phyloP scores from a whole-genome alignment of 208 protist species.

The Crithidia sp. region DNA sequence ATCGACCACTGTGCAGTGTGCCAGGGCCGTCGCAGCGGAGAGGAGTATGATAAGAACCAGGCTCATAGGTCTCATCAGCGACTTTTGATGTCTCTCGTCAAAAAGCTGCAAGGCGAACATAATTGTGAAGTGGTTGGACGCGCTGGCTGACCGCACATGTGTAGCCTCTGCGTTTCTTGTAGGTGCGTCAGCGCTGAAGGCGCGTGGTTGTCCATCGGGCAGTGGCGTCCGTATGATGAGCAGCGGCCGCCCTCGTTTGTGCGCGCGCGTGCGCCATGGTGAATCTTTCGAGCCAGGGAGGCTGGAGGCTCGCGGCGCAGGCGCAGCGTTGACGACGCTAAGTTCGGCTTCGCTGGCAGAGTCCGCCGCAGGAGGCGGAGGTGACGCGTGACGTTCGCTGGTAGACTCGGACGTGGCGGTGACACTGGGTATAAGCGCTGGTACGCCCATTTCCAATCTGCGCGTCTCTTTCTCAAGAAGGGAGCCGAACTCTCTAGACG shows the following conservation, averaged over 20 bases:
- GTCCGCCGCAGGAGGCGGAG: neutral
- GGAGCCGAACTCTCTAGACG: constrained; percentile 31
- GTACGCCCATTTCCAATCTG: constrained; percentile 51
- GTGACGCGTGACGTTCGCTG: neutral
- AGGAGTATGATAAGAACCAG: constrained; percentile 36
- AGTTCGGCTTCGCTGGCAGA: neutral
- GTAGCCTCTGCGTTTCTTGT: neutral
- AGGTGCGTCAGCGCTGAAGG: neutral
- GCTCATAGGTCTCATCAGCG: constrained; percentile 42
- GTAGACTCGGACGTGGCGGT: too few relatives aligned
- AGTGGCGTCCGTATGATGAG: constrained; percentile 2
- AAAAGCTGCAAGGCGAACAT: constrained; percentile 50
- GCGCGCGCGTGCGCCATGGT: neutral
- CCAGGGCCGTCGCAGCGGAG: constrained; percentile 30
- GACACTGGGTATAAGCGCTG: constrained; percentile 8
- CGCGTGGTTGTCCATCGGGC: neutral
- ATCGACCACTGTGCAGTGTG: constrained; percentile 50
- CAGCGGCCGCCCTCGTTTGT: neutral
- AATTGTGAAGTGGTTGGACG: constrained; percentile 8
- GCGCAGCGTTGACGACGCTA: neutral
- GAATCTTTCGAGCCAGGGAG: too few relatives aligned
- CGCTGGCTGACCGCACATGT: neutral
- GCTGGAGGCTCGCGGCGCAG: neutral
- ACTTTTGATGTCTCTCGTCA: constrained; percentile 48
- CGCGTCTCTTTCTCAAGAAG: constrained; percentile 36